phyloP scores from a whole-genome alignment of 331 rosid species.

The Acacia concinna region DNA sequence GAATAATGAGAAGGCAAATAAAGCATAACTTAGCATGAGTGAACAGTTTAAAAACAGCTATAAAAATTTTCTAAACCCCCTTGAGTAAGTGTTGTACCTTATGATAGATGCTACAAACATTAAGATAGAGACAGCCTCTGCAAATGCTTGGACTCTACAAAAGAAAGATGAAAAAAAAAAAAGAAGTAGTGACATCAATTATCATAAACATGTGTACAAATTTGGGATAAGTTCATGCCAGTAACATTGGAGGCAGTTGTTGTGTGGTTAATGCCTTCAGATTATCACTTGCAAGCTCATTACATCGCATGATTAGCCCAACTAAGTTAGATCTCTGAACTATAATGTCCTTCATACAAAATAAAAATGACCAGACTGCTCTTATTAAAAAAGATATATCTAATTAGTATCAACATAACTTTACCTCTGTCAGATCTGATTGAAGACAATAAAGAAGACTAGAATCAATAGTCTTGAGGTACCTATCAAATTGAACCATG shows the following conservation, averaged over 20 bases:
- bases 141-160: slow-evolving; percentile 70
- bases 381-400: slow-evolving; percentile 24
- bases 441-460: slow-evolving; percentile 91
- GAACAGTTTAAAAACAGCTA: not conserved
- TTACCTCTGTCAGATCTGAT: slow-evolving; percentile 82
- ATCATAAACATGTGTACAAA: slow-evolving; percentile 26
- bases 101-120: slow-evolving; percentile 80
- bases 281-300: slow-evolving; percentile 84
- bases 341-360: slow-evolving; percentile 56
- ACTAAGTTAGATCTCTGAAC: slow-evolving; percentile 84
- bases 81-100: slow-evolving; percentile 57
- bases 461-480: slow-evolving; percentile 65
- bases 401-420: not conserved
- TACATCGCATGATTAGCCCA: slow-evolving; percentile 86
- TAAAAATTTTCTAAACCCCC: not conserved
- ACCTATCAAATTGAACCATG: slow-evolving; percentile 48
- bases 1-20: slow-evolving; percentile 17
- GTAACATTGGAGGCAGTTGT: slow-evolving; percentile 78
- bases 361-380: slow-evolving; percentile 23
- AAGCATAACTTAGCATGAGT: not conserved
- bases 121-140: slow-evolving; percentile 90
- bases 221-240: slow-evolving; percentile 42
- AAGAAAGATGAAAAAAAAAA: slow-evolving; percentile 34
- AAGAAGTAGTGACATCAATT: slow-evolving; percentile 21
- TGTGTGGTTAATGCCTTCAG: slow-evolving; percentile 73